These are phyloP conservation scores for Blastocystis hominis DNA, from an alignment of 352 stramenopile species.

Conservation along the genomic window DNA sequence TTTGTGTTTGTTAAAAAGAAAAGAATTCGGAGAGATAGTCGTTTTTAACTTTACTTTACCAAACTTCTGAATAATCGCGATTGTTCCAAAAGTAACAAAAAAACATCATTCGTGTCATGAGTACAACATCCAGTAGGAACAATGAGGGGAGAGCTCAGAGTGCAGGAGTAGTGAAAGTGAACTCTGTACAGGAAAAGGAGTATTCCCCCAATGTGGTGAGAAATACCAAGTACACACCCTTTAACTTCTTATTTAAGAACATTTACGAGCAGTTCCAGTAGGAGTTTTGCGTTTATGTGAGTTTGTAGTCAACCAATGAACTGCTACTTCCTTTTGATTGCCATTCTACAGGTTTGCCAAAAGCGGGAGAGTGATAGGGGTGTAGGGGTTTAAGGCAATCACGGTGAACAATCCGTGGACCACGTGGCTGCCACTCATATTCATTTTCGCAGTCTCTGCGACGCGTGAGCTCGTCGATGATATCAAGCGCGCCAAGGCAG, in stretches of 20 bases:
- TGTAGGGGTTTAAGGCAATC: constrained; percentile 67
- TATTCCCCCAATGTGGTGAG: constrained; percentile 69
- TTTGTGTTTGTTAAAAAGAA: constrained; percentile 3
- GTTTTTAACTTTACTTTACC: neutral
- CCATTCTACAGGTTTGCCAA: constrained; percentile 68
- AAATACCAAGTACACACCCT: constrained; percentile 77
- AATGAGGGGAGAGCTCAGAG: neutral
- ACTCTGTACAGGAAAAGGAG: neutral
- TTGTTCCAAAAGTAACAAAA: neutral
- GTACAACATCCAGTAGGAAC: neutral
- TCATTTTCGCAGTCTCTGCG: constrained; percentile 77
- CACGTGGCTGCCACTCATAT: constrained; percentile 73
- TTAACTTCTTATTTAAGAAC: constrained; percentile 78
- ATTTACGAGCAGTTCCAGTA: constrained; percentile 72
- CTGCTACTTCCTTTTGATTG: constrained; percentile 82
- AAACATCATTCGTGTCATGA: neutral
- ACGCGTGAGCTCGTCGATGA: constrained; percentile 77
- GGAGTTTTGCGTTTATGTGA: constrained; percentile 18
- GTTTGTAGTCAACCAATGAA: constrained; percentile 73
- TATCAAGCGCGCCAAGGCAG: constrained; percentile 72
- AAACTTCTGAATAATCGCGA: neutral
- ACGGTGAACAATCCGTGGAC: constrained; percentile 72
- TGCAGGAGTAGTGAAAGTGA: constrained; percentile 1
- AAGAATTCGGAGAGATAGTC: neutral
- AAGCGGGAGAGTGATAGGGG: neutral